A percentile compares a stretch with the other conserved stretches of the same genome.
Evolutionary conservation across 768 basidiomycete species (phyloP).

Genomic region (Russula sp.): DNA sequence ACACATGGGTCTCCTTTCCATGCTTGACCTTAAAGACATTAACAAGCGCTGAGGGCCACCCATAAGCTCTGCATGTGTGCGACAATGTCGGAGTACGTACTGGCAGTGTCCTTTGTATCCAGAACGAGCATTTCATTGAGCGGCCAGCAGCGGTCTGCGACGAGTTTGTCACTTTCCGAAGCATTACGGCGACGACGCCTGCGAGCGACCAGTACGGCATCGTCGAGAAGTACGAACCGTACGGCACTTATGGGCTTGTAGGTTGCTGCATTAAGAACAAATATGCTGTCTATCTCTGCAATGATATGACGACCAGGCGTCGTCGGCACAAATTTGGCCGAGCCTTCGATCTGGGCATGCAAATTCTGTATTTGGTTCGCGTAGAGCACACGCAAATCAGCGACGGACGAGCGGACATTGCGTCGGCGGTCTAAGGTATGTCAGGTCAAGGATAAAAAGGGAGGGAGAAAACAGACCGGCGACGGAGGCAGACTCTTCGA

Average conservation of each 20-base stretch:
- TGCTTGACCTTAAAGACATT: slow-evolving; percentile 95
- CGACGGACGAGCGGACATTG: slow-evolving; percentile 83
- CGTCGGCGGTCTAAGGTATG: slow-evolving; percentile 43
- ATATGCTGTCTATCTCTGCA: slow-evolving; percentile 74
- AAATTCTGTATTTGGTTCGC: slow-evolving; percentile 91
- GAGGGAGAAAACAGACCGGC: slow-evolving; percentile 37
- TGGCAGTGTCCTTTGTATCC: slow-evolving; percentile 92
- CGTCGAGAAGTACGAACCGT: slow-evolving; percentile 86
- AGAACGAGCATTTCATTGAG: slow-evolving; percentile 91
- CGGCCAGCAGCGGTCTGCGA: slow-evolving; percentile 91
- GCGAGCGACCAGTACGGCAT: slow-evolving; percentile 83
- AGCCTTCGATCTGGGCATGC: slow-evolving; percentile 87
- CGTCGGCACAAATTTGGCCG: slow-evolving; percentile 89
- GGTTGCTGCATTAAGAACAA: slow-evolving; percentile 87
- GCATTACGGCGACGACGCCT: slow-evolving; percentile 60
- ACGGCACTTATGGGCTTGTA: slow-evolving; percentile 88
- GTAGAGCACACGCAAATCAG: slow-evolving; percentile 90
- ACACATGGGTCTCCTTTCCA: slow-evolving; percentile 92
- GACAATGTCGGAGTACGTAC: slow-evolving; percentile 34
- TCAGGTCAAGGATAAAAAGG: slow-evolving; percentile 14
- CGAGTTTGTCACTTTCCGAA: slow-evolving; percentile 62
- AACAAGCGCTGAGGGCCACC: slow-evolving; percentile 53
- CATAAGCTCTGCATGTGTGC: not conserved
- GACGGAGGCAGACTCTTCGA: slow-evolving; percentile 71
- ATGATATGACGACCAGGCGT: slow-evolving; percentile 90